Evolutionary conservation across 371 early-diverging fungal genomes (phyloP), one percentile per base, ranked within the genome.

Genomic region (Mortierella sp.): DNA sequence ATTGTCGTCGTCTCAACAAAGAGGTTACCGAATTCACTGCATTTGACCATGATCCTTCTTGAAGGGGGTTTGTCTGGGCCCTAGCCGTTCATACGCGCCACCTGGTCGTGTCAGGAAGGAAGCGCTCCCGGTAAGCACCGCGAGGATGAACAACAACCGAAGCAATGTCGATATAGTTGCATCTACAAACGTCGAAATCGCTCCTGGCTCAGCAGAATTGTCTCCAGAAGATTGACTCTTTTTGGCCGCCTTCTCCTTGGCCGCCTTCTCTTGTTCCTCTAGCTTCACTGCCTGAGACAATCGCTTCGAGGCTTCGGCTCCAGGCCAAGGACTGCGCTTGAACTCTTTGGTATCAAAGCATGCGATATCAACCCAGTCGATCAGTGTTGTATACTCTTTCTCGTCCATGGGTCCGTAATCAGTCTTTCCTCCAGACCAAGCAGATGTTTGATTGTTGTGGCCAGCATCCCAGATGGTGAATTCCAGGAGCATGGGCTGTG

Each of bases 381-480:
- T 54, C 17, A 53, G 54, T 0, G 68, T 59, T 5, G 63, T 39
- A 41, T 74, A 74, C 45, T 74, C 74, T 17, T 55, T 55, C 31
- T 63, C 19, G 57, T 63, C 63, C 10, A 63, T 67, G 0, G 47
- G 41, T 1, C 74, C 74, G 43, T 74, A 74, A 7, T 74, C 56
- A 10, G 68, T 74, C 55, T 46, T 46, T 0, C 74, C 74, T 5
- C 74, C 74, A 3, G 63, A 50, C 74, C 74, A 74, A 25, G 27
- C 53, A 40, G 34, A 28, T 0, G 67, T 67, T 39, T 67, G 60
- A 3, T 41, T 19, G 12, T 41, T 40, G 19, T 67, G 46, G 3
- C 74, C 74, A 25, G 67, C 74, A 34, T 74, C 74, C 74, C 74
- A 74, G 29, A 74, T 55, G 1, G 67, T 74, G 19, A 74, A 24